Evolutionary conservation across 768 basidiomycete species (phyloP).

Genomic region (Fomitopsis pulvina): DNA sequence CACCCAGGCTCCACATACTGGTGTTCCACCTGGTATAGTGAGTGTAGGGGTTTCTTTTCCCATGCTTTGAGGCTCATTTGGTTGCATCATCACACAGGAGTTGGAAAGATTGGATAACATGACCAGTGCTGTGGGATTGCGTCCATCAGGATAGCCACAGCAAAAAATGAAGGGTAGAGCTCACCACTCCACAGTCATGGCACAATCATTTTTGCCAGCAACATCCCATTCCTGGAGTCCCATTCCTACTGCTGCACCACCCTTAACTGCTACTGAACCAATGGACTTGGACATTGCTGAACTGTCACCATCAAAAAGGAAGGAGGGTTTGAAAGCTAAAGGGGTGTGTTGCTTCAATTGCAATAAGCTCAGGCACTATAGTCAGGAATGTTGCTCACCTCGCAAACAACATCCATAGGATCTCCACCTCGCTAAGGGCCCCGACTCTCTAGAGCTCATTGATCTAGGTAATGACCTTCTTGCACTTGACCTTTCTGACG

Average conservation of each 20-base stretch:
- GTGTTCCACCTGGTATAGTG: no score
- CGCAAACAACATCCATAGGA: constrained; percentile 3
- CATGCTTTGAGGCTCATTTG: no score
- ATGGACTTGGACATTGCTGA: constrained; percentile 4
- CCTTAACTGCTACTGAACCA: neutral
- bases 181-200: neutral
- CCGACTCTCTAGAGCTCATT: neutral
- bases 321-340: neutral
- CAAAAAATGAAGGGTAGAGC: no score
- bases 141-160: no score
- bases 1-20: no score
- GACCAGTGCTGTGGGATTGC: no score
- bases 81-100: no score
- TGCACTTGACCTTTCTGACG: neutral
- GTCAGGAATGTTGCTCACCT: neutral
- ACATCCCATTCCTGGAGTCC: neutral
- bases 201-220: neutral
- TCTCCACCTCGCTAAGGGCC: neutral
- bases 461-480: neutral
- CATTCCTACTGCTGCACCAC: neutral
- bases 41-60: no score
- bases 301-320: neutral
- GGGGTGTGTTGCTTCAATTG: constrained; percentile 1
- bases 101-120: no score
- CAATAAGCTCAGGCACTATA: constrained; percentile 1